phyloP scores from a whole-genome alignment of 2,329 filamentous ascomycete genomes.

The Fusarium bactridioides region DNA sequence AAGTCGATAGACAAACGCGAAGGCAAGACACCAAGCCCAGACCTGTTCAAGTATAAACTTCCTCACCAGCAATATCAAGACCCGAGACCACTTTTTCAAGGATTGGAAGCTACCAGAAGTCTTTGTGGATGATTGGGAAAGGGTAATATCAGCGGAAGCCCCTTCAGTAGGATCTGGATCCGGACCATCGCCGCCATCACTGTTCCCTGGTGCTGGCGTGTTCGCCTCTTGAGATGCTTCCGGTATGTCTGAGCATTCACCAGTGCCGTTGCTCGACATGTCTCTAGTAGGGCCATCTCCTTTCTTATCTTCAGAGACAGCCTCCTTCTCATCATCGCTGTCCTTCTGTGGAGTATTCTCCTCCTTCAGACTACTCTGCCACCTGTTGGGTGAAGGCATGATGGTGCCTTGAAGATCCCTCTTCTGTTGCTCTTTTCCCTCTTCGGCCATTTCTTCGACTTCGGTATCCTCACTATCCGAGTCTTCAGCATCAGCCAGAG shows the following conservation, averaged over 20 bases:
- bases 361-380: neutral
- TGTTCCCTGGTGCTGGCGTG: neutral
- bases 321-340: neutral
- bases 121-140: neutral
- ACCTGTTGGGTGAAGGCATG: neutral
- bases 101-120: neutral
- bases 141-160: neutral
- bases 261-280: neutral
- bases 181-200: neutral
- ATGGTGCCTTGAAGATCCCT: neutral
- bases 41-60: neutral
- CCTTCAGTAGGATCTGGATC: neutral
- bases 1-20: neutral
- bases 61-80: neutral
- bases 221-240: neutral
- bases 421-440: neutral
- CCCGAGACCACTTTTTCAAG: neutral
- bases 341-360: neutral
- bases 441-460: neutral
- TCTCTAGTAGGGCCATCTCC: neutral
- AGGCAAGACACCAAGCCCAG: neutral
- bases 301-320: neutral
- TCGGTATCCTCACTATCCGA: neutral
- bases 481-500: neutral
- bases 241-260: neutral